These are phyloP conservation scores for Ottelia alismoides DNA, from an alignment of 106 monocot species.

Conservation along the genomic window DNA sequence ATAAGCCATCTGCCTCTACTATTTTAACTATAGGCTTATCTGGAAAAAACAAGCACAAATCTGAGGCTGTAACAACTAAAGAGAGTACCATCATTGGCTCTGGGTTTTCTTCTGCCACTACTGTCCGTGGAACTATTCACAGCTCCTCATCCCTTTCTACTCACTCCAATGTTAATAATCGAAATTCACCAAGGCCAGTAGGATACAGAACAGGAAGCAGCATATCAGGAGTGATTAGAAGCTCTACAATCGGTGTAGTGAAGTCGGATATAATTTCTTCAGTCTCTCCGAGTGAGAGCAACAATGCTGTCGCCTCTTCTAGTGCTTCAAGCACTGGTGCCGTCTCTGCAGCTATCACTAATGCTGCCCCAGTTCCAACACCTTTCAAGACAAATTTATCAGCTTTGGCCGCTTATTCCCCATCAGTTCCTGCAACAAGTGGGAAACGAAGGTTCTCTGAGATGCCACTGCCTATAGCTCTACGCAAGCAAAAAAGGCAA, in stretches of 20 bases:
- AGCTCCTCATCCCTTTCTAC: conserved; percentile 1
- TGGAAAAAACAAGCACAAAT: conserved; percentile 30
- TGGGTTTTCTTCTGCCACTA: conserved; percentile 9
- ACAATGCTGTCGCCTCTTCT: conserved; percentile 1
- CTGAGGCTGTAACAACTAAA: conserved; percentile 21
- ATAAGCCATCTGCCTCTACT: conserved; percentile 22
- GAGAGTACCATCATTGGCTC: conserved; percentile 16
- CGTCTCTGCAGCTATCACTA: not conserved
- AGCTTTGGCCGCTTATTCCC: conserved; percentile 51
- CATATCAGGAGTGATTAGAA: conserved; percentile 74
- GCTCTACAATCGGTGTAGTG: conserved; percentile 50
- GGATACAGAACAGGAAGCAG: conserved; percentile 46
- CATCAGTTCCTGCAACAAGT: conserved; percentile 25
- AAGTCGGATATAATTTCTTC: conserved; percentile 54
- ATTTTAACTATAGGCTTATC: conserved; percentile 8
- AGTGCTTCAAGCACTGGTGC: conserved; percentile 5
- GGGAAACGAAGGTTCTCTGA: conserved; percentile 93
- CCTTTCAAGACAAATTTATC: conserved; percentile 81
- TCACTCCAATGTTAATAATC: conserved; percentile 24
- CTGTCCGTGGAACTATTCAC: conserved; percentile 6
- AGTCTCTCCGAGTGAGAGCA: conserved; percentile 11
- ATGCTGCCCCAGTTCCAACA: conserved; percentile 10
- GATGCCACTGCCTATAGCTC: conserved; percentile 52
- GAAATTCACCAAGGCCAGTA: conserved; percentile 26
- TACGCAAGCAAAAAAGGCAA: no score